Evolutionary conservation across 2,329 filamentous ascomycete species (phyloP), one percentile per base, ranked within the genome.

Genomic region (Exophiala phaeomuriformis): DNA sequence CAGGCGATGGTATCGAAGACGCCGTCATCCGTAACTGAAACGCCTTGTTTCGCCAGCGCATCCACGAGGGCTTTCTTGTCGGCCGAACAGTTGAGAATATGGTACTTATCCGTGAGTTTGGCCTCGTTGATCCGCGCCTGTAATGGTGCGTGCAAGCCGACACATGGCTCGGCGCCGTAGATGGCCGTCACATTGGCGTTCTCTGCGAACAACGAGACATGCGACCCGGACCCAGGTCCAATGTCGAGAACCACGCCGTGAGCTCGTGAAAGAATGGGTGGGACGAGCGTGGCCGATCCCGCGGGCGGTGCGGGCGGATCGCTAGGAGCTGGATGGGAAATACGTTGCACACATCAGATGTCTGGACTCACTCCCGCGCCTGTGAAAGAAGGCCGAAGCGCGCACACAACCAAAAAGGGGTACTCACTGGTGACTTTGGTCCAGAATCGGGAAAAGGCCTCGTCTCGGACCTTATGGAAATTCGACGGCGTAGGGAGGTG

Each of bases 1-100:
- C 75, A 77, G 46, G 78, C 66, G 44, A 82, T 77, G 8, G 76
- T 76, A 60, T 82, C 79, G 43, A 81, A 79, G 0, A 79, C 59
- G 0, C 72, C 73, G 2, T 64, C 64, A 32, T 60, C 55, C 0
- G 61, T 41, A 4, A 65, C 49, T 3, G 62, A 52, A 5, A 77
- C 60, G 0, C 71, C 74, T n/a, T 68, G 67, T 58, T 71, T 71
- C 45, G 66, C 63, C 47, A 77, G 66, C 10, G 68, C 74, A 2
- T 70, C 72, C 2, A 75, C 64, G n/a, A 79, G 65, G 10, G 71
- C 71, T 44, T 70, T 64, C 1, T 71, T 68, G 54, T 78, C 74
- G 1, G 71, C 77, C 1, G 75, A 72, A 41, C 72, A 75, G 1
- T 69, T 64, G 8, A 82, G 59, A 27, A 79, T 70, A 46, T 71